Evolutionary conservation across 2,329 filamentous ascomycete species (phyloP).

Genomic region (Neoarthrinium moseri): DNA sequence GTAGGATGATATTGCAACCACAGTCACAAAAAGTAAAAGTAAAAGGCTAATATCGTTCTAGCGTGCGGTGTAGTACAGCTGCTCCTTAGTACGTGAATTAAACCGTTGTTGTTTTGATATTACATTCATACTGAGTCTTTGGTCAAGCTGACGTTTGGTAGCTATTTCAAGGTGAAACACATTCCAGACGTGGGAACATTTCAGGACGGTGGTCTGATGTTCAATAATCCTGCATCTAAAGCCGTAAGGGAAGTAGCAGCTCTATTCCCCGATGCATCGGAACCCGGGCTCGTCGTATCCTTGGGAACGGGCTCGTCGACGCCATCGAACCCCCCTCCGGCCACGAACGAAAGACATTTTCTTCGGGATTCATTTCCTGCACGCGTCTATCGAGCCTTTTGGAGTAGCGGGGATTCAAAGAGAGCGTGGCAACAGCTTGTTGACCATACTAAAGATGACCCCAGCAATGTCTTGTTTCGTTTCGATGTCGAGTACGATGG

Average conservation of each 20-base stretch:
- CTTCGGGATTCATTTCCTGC: neutral
- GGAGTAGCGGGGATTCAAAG: neutral
- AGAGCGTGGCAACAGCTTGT: conserved; percentile 1
- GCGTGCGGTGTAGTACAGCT: conserved; percentile 2
- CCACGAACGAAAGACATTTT: neutral
- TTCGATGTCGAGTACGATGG: conserved; percentile 5
- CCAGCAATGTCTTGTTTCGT: neutral
- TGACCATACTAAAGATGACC: neutral
- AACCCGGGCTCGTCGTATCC: conserved; percentile 3
- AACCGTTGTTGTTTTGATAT: neutral
- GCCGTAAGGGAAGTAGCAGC: neutral
- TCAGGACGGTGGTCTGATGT: conserved; percentile 2
- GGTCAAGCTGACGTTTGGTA: conserved; percentile 1
- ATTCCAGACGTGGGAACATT: conserved; percentile 4
- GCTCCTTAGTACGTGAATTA: conserved; percentile 5
- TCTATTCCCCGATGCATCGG: neutral
- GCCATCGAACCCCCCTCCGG: neutral
- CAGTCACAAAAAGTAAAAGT: too few species aligned
- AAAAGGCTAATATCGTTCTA: neutral
- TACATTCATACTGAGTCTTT: neutral
- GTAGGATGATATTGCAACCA: neutral
- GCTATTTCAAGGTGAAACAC: conserved; percentile 6
- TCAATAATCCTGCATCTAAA: conserved; percentile 3
- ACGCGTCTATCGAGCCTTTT: neutral
- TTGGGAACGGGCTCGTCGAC: conserved; percentile 1